Conservation (phyloP, 2,329 filamentous ascomycete genomes). For the Phialophora tarda region DNA sequence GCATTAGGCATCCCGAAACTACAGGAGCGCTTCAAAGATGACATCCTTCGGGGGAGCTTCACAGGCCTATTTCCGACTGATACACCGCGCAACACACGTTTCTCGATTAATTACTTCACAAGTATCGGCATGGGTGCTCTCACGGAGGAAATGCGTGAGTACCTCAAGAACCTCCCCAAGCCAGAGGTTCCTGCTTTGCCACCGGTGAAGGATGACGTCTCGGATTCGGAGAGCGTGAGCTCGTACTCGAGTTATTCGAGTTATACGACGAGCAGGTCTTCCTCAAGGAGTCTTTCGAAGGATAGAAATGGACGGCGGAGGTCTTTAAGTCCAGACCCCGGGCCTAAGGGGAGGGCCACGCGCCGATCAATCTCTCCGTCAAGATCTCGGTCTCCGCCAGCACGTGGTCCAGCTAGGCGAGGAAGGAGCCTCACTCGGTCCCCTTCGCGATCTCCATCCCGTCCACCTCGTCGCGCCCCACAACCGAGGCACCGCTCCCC, state of each 20-base stretch:
- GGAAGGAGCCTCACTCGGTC: constrained; percentile 32
- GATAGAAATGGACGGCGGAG: constrained; percentile 38
- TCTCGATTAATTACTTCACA: constrained; percentile 99
- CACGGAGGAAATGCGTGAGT: constrained; percentile 93
- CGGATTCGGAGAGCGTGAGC: constrained; percentile 69
- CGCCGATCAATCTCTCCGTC: constrained; percentile 35
- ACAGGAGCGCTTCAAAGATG: constrained; percentile 76
- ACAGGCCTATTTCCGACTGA: constrained; percentile 89
- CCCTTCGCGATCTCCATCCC: constrained; percentile 37
- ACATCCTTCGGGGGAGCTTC: constrained; percentile 76
- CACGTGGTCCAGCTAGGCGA: constrained; percentile 27
- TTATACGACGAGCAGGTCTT: constrained; percentile 54
- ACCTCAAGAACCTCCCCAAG: constrained; percentile 86
- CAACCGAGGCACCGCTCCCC: constrained; percentile 33
- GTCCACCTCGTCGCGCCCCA: constrained; percentile 24
- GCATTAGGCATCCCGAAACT: constrained; percentile 83
- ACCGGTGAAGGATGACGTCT: constrained; percentile 53
- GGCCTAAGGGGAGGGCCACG: constrained; percentile 26
- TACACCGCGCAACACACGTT: constrained; percentile 86
- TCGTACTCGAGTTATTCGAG: constrained; percentile 79
- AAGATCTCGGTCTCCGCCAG: constrained; percentile 40
- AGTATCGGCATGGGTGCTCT: constrained; percentile 94
- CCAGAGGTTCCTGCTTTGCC: constrained; percentile 74
- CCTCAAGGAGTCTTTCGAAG: constrained; percentile 35
- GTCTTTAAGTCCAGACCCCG: constrained; percentile 37